A percentile compares a stretch with the other conserved stretches of the same genome.
phyloP scores from a whole-genome alignment of 129 eudicot species.

The Rutidosis leptorrhynchoides region DNA sequence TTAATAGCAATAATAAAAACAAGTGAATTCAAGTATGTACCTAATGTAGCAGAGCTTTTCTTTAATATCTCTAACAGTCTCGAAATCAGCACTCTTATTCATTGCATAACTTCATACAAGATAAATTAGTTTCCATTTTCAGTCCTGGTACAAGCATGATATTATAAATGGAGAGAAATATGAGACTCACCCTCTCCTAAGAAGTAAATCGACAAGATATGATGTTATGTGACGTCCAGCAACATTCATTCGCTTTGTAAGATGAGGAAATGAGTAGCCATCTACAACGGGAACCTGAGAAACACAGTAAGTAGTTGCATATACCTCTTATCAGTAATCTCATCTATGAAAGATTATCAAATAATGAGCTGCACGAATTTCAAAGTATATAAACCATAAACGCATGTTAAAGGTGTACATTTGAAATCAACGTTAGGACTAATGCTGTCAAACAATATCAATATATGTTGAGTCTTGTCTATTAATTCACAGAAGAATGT shows the following conservation, averaged over 20 bases:
- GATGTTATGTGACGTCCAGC: conserved; percentile 98
- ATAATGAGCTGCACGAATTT: not conserved
- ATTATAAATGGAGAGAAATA: conserved; percentile 14
- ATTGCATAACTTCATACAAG: conserved; percentile 76
- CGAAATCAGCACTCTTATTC: conserved; percentile 91
- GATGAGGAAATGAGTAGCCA: conserved; percentile 99
- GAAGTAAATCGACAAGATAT: conserved; percentile 92
- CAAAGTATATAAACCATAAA: conserved; percentile 5
- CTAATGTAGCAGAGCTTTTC: conserved; percentile 97
- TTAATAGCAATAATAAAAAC: conserved; percentile 5
- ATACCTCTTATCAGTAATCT: conserved; percentile 11
- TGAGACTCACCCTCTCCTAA: conserved; percentile 80
- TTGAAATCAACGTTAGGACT: conserved; percentile 12
- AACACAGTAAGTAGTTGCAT: conserved; percentile 19
- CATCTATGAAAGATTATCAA: not conserved
- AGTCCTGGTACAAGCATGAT: conserved; percentile 13
- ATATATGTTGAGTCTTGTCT: conserved; percentile 12
- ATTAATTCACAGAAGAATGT: conserved; percentile 8
- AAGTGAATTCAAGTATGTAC: conserved; percentile 34
- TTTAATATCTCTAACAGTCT: conserved; percentile 95
- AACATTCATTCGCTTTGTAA: conserved; percentile 95
- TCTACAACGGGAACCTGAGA: conserved; percentile 97
- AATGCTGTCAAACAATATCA: not conserved
- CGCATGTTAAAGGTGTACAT: conserved; percentile 9
- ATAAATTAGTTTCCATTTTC: conserved; percentile 14